Evolutionary conservation across 2,329 filamentous ascomycete genomes (phyloP).

Genomic region (Dryadomyces quercus-mongolicae): DNA sequence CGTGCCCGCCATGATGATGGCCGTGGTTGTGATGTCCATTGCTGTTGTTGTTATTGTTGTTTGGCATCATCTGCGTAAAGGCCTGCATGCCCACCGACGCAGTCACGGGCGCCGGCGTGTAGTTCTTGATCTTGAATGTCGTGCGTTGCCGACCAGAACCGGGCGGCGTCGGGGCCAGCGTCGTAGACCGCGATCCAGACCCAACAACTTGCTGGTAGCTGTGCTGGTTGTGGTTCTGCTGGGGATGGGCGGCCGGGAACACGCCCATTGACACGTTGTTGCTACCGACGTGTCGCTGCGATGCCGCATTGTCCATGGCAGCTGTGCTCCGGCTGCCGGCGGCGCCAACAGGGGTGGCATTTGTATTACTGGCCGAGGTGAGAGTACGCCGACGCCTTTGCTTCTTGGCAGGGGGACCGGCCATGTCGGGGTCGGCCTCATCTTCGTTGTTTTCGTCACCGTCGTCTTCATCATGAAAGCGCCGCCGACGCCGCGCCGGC

Average conservation of each 20-base stretch:
- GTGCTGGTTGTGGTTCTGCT: background rate
- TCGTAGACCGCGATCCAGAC: background rate
- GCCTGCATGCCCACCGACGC: conserved; percentile 9
- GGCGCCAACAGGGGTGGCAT: background rate
- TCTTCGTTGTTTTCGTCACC: conserved; percentile 11
- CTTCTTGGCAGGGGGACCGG: conserved; percentile 15
- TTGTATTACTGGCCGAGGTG: background rate
- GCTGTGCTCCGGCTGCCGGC: background rate
- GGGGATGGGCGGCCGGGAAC: background rate
- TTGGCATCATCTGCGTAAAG: conserved; percentile 13
- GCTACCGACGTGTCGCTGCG: background rate
- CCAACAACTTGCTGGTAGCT: background rate
- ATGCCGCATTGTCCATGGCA: background rate
- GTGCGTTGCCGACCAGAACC: conserved; percentile 12
- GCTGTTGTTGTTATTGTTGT: background rate
- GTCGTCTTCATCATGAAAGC: conserved; percentile 3
- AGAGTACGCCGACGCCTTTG: conserved; percentile 3
- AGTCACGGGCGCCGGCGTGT: conserved; percentile 12
- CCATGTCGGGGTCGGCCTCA: background rate
- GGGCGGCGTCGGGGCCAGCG: conserved; percentile 6
- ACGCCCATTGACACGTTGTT: background rate
- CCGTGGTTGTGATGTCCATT: background rate
- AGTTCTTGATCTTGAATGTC: conserved; percentile 24
- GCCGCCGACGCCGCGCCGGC: conserved; percentile 36
- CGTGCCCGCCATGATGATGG: background rate